phyloP scores from a whole-genome alignment of 2,329 filamentous ascomycete species.

The Ceratocystis alfenasii region DNA sequence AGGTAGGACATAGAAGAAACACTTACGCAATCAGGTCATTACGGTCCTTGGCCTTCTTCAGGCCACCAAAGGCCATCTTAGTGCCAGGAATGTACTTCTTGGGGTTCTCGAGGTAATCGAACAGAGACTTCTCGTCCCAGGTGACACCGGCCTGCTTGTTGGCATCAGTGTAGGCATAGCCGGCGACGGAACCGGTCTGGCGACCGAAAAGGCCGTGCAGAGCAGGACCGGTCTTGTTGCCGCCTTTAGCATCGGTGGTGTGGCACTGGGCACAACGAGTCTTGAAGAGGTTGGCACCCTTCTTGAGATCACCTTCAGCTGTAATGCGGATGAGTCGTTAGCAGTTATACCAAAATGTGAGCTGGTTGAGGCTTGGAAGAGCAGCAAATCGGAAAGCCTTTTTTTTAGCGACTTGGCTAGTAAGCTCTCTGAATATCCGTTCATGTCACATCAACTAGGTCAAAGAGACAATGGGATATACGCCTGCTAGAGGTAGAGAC shows the following conservation, averaged over 20 bases:
- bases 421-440: too few species aligned
- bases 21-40: constrained; percentile 96
- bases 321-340: neutral
- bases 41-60: constrained; percentile 99
- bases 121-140: constrained; percentile 81
- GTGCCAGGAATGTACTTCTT: constrained; percentile 99
- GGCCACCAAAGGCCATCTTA: constrained; percentile 99
- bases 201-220: constrained; percentile 96
- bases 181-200: constrained; percentile 80
- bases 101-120: constrained; percentile 98
- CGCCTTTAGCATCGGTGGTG: constrained; percentile 77
- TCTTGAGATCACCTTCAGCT: constrained; percentile 68
- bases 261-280: constrained; percentile 98
- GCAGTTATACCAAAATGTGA: neutral
- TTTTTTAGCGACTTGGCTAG: too few species aligned
- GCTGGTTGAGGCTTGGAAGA: neutral
- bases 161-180: constrained; percentile 96
- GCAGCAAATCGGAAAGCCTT: neutral
- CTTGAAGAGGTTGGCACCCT: constrained; percentile 99
- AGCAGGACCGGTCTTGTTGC: constrained; percentile 97
- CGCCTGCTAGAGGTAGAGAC: too few species aligned
- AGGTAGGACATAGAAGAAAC: neutral
- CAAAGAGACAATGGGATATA: too few species aligned
- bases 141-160: constrained; percentile 94
- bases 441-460: too few species aligned